A percentile compares a stretch with the other conserved stretches of the same genome.
Conservation (phyloP, 2,329 filamentous ascomycete species). For the Metarhizium brunneum region DNA sequence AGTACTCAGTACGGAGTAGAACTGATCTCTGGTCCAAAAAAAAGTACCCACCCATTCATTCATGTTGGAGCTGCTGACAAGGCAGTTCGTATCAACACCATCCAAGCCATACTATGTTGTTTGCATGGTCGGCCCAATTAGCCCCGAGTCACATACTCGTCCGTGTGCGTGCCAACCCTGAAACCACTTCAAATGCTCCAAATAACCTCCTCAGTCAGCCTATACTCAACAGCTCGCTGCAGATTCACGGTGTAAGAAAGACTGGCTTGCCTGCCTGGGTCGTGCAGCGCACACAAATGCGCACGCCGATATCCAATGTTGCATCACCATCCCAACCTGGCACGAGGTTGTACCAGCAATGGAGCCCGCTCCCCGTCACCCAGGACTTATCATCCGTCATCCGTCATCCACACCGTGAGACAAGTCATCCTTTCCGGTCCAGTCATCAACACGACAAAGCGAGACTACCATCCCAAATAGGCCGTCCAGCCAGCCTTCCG, state of each 20-base stretch:
- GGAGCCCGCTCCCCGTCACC: background rate
- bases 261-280: background rate
- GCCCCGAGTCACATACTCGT: too few species aligned
- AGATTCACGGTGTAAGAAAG: background rate
- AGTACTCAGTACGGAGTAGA: too few species aligned
- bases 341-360: conserved; percentile 1
- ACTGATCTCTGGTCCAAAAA: too few species aligned
- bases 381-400: background rate
- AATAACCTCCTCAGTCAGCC: background rate
- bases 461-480: background rate
- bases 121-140: too few species aligned
- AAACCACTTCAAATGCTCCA: background rate
- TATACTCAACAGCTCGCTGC: background rate
- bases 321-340: background rate
- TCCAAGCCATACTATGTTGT: too few species aligned
- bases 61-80: too few species aligned
- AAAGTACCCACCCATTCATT: too few species aligned
- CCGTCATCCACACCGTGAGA: background rate
- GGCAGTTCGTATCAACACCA: too few species aligned
- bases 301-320: background rate
- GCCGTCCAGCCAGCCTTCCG: background rate
- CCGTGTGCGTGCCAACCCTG: too few species aligned
- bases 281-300: background rate
- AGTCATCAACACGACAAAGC: background rate
- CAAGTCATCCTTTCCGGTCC: background rate